phyloP scores from a whole-genome alignment of 805 yeast species.

The Candida arabinofermentans region DNA sequence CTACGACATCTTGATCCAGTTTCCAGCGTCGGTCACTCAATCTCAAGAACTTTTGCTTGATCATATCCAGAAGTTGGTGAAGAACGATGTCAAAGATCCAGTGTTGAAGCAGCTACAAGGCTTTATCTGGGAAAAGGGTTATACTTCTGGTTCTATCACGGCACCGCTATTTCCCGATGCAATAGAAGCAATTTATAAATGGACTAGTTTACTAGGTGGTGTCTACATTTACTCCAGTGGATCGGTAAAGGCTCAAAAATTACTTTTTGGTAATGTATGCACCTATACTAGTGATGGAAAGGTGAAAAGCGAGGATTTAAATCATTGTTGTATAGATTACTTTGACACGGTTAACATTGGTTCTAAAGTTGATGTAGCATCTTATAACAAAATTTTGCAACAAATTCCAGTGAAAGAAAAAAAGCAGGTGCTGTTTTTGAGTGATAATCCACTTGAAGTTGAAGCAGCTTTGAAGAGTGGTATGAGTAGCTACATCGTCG shows the following conservation, averaged over 20 bases:
- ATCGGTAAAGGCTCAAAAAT: constrained; percentile 78
- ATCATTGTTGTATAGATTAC: constrained; percentile 54
- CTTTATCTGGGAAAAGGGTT: constrained; percentile 75
- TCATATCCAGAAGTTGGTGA: constrained; percentile 57
- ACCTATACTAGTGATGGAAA: constrained; percentile 27
- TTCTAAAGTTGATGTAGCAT: constrained; percentile 49
- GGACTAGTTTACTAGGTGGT: constrained; percentile 30
- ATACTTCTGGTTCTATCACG: constrained; percentile 64
- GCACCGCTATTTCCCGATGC: constrained; percentile 82
- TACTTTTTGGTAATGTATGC: constrained; percentile 64
- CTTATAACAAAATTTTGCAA: constrained; percentile 56
- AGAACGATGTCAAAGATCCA: constrained; percentile 71
- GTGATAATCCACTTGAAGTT: constrained; percentile 78
- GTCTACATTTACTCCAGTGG: constrained; percentile 87
- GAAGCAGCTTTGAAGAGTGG: constrained; percentile 71
- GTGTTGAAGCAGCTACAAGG: constrained; percentile 80
- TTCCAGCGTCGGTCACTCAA: constrained; percentile 37
- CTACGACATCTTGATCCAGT: constrained; percentile 34
- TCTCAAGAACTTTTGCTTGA: constrained; percentile 32
- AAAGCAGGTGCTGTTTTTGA: constrained; percentile 53
- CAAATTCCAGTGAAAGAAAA: constrained; percentile 13
- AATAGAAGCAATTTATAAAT: constrained; percentile 45
- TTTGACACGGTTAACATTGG: constrained; percentile 88
- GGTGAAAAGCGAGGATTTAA: constrained; percentile 50
- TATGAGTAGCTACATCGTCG: constrained; percentile 51